Percentiles rank a stretch among this genome's conserved stretches.
Conservation (phyloP, 495 filamentous ascomycete genomes). For the Mytilinidion resinicola region DNA sequence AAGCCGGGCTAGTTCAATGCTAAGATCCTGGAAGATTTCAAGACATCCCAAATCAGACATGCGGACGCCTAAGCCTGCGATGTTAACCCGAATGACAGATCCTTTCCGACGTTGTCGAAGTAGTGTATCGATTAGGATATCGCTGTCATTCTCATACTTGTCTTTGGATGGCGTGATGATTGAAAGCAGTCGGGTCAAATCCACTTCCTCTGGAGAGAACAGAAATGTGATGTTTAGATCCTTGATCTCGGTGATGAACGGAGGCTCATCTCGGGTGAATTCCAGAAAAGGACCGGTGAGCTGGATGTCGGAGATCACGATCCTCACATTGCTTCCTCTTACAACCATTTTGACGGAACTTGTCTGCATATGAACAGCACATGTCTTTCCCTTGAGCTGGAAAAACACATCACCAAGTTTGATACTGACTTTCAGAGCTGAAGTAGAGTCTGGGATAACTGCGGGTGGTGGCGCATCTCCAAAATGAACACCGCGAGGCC, state of each 20-base stretch:
- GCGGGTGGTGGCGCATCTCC: constrained; percentile 46
- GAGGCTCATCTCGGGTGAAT: constrained; percentile 42
- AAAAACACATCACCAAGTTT: constrained; percentile 70
- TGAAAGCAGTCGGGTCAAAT: constrained; percentile 74
- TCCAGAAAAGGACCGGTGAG: constrained; percentile 62
- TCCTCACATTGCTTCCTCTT: constrained; percentile 48
- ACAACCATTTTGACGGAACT: constrained; percentile 73
- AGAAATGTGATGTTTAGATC: constrained; percentile 71
- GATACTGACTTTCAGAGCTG: constrained; percentile 56
- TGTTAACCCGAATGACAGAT: constrained; percentile 65
- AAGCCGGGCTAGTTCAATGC: constrained; percentile 69
- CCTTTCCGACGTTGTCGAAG: constrained; percentile 86
- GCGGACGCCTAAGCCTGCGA: constrained; percentile 53
- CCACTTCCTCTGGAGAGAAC: constrained; percentile 63
- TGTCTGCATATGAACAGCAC: constrained; percentile 65
- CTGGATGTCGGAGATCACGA: constrained; percentile 69
- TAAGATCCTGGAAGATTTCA: constrained; percentile 58
- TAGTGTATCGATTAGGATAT: constrained; percentile 89
- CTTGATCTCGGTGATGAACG: constrained; percentile 48
- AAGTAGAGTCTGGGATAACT: neutral
- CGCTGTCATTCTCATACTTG: constrained; percentile 86
- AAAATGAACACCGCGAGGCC: constrained; percentile 66
- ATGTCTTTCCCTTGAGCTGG: constrained; percentile 67
- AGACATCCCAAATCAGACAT: constrained; percentile 56
- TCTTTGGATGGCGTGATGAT: constrained; percentile 87